Conservation (phyloP, 2,329 filamentous ascomycete species). For the Dryadomyces quercivorus region DNA sequence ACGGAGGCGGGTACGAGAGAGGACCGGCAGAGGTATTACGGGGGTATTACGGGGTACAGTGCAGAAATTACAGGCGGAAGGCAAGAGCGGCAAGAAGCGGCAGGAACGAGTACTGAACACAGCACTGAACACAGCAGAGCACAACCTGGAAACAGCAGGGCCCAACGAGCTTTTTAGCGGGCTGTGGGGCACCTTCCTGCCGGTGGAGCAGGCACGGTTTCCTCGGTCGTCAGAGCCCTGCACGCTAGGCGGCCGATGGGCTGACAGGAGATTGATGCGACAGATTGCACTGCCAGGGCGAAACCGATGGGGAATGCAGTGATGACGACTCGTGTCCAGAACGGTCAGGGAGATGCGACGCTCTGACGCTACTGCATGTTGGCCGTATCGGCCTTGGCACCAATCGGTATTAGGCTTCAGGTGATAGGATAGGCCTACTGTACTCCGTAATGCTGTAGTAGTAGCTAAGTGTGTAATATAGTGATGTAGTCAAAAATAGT, state of each 20-base stretch:
- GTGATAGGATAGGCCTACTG: too few relatives aligned
- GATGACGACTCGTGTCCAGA: background rate
- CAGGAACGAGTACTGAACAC: background rate
- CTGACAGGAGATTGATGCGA: background rate
- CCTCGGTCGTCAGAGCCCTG: background rate
- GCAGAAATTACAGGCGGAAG: background rate
- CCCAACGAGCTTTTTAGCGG: background rate
- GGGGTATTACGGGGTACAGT: background rate
- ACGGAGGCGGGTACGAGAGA: too few relatives aligned
- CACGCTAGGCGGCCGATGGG: background rate
- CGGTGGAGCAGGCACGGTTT: too few relatives aligned
- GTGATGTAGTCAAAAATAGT: too few relatives aligned
- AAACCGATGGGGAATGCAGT: background rate
- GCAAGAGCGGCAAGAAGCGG: background rate
- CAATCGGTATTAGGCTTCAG: background rate
- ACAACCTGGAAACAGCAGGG: background rate
- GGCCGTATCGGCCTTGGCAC: too few relatives aligned
- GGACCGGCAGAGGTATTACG: too few relatives aligned
- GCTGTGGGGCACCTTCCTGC: background rate
- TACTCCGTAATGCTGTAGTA: too few relatives aligned
- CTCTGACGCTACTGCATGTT: background rate
- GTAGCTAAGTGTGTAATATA: too few relatives aligned
- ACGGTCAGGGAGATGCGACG: background rate
- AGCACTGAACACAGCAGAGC: background rate
- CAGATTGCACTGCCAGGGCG: background rate